A percentile compares a stretch with the other conserved stretches of the same genome.
Evolutionary conservation across 805 yeast genomes (phyloP).

Genomic region (Metschnikowia gelsemii): DNA sequence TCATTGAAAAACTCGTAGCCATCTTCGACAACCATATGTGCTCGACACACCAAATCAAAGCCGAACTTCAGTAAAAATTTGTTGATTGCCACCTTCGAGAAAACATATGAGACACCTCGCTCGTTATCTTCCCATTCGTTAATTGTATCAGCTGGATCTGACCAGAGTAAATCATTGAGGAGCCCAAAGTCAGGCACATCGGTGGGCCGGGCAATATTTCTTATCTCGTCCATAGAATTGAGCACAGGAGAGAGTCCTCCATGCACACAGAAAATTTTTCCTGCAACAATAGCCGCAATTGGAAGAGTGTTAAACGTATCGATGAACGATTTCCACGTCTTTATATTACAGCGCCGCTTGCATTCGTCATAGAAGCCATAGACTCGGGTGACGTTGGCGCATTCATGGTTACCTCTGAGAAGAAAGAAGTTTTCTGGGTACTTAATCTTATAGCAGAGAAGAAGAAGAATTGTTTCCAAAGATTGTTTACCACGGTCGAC

Average conservation of each 20-base stretch:
- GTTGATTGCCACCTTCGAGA: constrained; percentile 75
- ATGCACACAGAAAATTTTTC: constrained; percentile 89
- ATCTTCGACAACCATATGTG: constrained; percentile 86
- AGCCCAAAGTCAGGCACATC: constrained; percentile 85
- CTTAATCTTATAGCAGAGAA: constrained; percentile 91
- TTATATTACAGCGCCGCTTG: constrained; percentile 86
- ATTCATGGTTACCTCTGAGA: constrained; percentile 94
- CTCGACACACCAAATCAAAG: constrained; percentile 79
- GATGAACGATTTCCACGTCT: constrained; percentile 90
- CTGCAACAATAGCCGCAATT: constrained; percentile 92
- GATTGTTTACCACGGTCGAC: constrained; percentile 98
- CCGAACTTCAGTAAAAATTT: constrained; percentile 72
- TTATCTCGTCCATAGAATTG: constrained; percentile 69
- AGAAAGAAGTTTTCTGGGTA: constrained; percentile 95
- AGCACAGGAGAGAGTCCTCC: constrained; percentile 81
- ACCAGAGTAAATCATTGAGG: constrained; percentile 76
- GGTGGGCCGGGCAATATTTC: constrained; percentile 75
- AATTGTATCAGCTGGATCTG: constrained; percentile 79
- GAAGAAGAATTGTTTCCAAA: constrained; percentile 81
- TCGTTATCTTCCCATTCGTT: constrained; percentile 90
- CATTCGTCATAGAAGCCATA: constrained; percentile 98
- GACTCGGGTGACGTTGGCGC: constrained; percentile 94
- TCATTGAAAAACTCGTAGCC: constrained; percentile 78
- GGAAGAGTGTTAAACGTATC: constrained; percentile 96
- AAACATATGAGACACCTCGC: constrained; percentile 80